These are phyloP conservation scores for Boletellus deceptivus DNA, from an alignment of 1,284 basidiomycete species.

Conservation along the genomic window DNA sequence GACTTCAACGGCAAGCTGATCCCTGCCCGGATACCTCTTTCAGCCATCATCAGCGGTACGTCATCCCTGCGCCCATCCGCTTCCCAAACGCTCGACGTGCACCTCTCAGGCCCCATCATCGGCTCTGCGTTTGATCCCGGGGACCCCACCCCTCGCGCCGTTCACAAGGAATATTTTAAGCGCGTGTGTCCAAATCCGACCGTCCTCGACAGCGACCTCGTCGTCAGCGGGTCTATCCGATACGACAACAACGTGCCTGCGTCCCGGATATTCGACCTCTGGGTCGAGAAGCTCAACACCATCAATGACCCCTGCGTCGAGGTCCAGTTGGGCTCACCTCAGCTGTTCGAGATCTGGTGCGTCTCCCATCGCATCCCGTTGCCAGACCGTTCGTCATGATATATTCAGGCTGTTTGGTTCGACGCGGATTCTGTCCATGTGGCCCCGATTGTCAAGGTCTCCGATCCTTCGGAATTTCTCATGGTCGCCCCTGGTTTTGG, in stretches of 20 bases:
- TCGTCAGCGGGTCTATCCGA: conserved; percentile 26
- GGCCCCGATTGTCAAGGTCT: conserved; percentile 42
- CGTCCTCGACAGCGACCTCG: conserved; percentile 25
- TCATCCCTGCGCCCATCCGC: conserved; percentile 1
- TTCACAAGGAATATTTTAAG: conserved; percentile 44
- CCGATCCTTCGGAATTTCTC: conserved; percentile 45
- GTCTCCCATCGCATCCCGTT: conserved; percentile 6
- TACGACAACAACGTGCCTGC: conserved; percentile 27
- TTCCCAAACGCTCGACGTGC: background rate
- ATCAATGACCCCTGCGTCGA: conserved; percentile 46
- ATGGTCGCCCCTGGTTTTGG: conserved; percentile 47
- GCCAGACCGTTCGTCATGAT: background rate
- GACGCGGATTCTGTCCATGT: conserved; percentile 41
- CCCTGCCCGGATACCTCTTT: conserved; percentile 42
- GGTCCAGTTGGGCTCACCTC: conserved; percentile 32
- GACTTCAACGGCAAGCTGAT: conserved; percentile 41
- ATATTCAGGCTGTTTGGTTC: conserved; percentile 43
- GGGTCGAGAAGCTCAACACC: conserved; percentile 38
- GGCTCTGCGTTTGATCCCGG: conserved; percentile 33
- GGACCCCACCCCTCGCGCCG: conserved; percentile 37
- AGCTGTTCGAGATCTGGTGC: conserved; percentile 47
- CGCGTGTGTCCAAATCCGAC: conserved; percentile 41
- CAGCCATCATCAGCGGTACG: conserved; percentile 40
- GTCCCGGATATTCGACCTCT: conserved; percentile 35
- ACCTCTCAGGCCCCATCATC: conserved; percentile 35